These are phyloP conservation scores for Nemania sp. DNA, from an alignment of 2,329 filamentous ascomycete species.

Conservation along the genomic window DNA sequence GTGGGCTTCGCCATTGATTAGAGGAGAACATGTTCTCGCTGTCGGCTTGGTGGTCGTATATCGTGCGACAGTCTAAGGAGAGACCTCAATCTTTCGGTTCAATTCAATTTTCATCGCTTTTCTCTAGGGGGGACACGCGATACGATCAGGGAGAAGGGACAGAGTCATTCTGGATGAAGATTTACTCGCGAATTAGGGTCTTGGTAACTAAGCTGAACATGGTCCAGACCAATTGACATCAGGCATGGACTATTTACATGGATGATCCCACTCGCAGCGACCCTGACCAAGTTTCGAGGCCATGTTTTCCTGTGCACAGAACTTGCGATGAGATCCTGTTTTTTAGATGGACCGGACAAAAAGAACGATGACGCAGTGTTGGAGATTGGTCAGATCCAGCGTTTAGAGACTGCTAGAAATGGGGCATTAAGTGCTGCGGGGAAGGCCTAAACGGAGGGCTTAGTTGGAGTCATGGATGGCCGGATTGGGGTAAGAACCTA, in stretches of 20 bases:
- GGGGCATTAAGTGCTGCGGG: slow-evolving; percentile 12
- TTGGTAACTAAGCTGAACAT: neutral
- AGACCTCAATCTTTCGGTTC: no score
- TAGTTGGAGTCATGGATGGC: no score
- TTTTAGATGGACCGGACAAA: slow-evolving; percentile 11
- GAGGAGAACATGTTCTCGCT: no score
- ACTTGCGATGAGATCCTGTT: slow-evolving; percentile 14
- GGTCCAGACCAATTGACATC: no score
- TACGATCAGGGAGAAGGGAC: no score
- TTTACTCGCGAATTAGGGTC: neutral
- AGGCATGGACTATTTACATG: neutral
- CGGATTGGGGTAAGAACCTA: no score
- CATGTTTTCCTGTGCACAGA: slow-evolving; percentile 13
- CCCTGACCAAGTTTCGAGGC: slow-evolving; percentile 9
- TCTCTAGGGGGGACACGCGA: no score
- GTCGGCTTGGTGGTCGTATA: no score
- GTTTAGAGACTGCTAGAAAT: neutral
- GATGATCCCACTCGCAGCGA: neutral
- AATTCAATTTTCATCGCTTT: no score
- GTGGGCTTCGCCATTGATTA: slow-evolving; percentile 6
- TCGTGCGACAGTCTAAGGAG: no score
- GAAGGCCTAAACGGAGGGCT: no score
- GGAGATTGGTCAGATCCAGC: slow-evolving; percentile 13
- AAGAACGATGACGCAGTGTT: slow-evolving; percentile 17
- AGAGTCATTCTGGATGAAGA: neutral